Base-by-base conservation (phyloP, 495 filamentous ascomycete species). In the Podospora conica region DNA sequence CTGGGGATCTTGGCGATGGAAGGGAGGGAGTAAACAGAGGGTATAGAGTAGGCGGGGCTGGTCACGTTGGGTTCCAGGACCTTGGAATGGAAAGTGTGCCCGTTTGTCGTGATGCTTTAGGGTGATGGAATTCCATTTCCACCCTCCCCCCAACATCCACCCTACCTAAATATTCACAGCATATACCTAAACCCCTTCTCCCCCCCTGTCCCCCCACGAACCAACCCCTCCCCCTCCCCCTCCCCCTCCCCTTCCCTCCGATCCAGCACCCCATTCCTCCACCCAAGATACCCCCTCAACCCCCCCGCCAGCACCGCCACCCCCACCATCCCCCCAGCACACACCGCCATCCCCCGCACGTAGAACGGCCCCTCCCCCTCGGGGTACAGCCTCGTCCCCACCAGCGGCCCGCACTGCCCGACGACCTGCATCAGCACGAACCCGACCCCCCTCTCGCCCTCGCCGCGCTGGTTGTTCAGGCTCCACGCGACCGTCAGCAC, bases 401-500 rank as follows among this genome's bases (percentile, higher is more conserved):
- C 74, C 10, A 93, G 80, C 8, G 90, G 90, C 3, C 90, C 87
- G 59, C 81, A 85, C 73, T 93, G 90, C 1, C 90, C 90, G 12
- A 93, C 79, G 12, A 87, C 54, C 65, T 92, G 90, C 65, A 92
- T 75, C 56, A 93, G 76, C 31, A 88, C 85, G 65, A 93, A 91
- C 22, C 88, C 88, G n/a, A 81, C 83, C n/a, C 91, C 89, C 33
- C 86, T 81, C 12, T 83, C 78, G 3, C 80, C 83, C 68, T 87
- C 85, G 0, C 80, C 85, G 61, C 84, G 80, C 72, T 90, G 85
- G 71, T 92, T 92, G 66, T 91, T 92, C 60, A 90, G 74, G 61
- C 84, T 86, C 91, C 90, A 93, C 9, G 89, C 85, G 48, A 94
- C 82, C 31, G 90, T 87, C 54, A 93, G 81, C 3, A 88, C 87